These are phyloP conservation scores for Aspergillus hancockii DNA, from an alignment of 495 filamentous ascomycete species.

Conservation along the genomic window DNA sequence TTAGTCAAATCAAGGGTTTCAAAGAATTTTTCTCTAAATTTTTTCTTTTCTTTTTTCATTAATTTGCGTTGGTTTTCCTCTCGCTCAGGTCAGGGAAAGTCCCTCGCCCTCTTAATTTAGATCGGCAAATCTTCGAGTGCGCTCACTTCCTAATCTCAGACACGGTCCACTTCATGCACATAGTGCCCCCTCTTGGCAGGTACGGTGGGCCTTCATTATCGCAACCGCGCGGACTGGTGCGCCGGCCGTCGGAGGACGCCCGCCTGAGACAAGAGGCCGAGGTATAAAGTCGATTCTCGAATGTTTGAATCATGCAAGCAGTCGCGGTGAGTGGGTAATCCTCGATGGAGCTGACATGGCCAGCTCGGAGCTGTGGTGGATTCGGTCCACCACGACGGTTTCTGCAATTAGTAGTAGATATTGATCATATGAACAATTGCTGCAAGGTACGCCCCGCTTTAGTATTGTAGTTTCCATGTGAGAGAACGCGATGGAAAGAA, in stretches of 20 bases:
- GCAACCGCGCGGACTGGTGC: not conserved
- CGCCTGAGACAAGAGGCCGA: constrained; percentile 2
- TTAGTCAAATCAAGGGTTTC: constrained; percentile 43
- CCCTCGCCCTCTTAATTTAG: constrained; percentile 6
- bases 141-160: not conserved
- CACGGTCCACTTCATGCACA: constrained; percentile 9
- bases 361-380: constrained; percentile 7
- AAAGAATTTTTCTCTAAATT: constrained; percentile 21
- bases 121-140: constrained; percentile 7
- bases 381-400: constrained; percentile 1
- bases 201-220: constrained; percentile 6
- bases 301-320: constrained; percentile 1
- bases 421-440: constrained; percentile 2
- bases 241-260: constrained; percentile 2
- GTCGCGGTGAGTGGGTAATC: not conserved
- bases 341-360: not conserved
- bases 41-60: constrained; percentile 3
- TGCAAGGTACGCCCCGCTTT: constrained; percentile 2
- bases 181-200: constrained; percentile 8
- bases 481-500: not conserved
- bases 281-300: not conserved
- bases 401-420: not conserved
- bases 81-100: not conserved
- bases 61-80: not conserved
- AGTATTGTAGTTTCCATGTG: not conserved